phyloP scores from a whole-genome alignment of 257 asterid genomes.

The Petrea volubilis region DNA sequence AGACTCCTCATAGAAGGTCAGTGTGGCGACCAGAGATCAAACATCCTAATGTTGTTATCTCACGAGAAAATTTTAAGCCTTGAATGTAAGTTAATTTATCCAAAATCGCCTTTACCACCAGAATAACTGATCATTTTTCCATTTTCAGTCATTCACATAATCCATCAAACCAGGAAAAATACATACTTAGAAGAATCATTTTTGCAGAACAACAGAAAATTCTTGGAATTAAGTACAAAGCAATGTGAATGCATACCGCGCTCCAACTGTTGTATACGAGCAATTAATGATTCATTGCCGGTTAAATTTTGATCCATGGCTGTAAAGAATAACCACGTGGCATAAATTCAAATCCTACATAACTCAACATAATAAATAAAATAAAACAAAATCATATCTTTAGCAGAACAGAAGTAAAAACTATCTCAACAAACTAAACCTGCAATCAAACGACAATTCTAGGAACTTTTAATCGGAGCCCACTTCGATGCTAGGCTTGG shows the following conservation, averaged over 20 bases:
- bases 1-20: neutral
- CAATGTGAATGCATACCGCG: constrained; percentile 53
- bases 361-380: neutral
- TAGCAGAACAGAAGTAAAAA: neutral
- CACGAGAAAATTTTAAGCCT: neutral
- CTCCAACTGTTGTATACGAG: constrained; percentile 80
- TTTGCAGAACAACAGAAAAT: neutral
- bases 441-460: constrained; percentile 3
- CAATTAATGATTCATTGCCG: constrained; percentile 46
- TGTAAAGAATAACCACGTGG: constrained; percentile 15
- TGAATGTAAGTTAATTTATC: neutral
- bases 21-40: neutral
- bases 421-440: neutral
- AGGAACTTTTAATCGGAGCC: neutral
- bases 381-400: neutral
- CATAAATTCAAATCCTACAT: constrained; percentile 1
- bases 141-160: neutral
- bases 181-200: neutral
- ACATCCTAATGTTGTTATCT: neutral
- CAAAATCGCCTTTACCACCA: neutral
- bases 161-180: neutral
- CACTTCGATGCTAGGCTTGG: neutral
- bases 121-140: constrained; percentile 2
- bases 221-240: neutral
- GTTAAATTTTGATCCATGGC: constrained; percentile 61